Evolutionary conservation across 257 asterid genomes (phyloP).

Genomic region (Misopates orontium): DNA sequence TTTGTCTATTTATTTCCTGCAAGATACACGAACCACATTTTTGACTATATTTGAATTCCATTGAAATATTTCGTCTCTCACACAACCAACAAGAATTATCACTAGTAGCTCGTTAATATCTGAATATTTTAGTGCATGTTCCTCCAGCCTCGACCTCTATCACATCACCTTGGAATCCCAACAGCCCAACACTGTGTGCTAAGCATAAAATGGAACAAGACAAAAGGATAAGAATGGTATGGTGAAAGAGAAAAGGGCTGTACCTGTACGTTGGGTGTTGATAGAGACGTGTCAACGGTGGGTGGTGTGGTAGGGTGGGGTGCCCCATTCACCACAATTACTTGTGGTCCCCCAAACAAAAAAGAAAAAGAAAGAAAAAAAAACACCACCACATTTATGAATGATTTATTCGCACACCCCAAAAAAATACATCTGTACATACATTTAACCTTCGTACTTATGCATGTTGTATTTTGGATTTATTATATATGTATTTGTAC

Average conservation of each 20-base stretch:
- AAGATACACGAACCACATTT: too few species aligned
- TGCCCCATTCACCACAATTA: conserved; percentile 35
- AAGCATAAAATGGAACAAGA: background rate
- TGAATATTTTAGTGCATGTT: too few species aligned
- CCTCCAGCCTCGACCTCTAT: background rate
- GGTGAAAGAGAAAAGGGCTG: conserved; percentile 3
- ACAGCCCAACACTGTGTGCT: conserved; percentile 12
- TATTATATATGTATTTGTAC: too few species aligned
- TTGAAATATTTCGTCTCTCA: too few species aligned
- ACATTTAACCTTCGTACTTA: too few species aligned
- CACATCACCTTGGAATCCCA: conserved; percentile 30
- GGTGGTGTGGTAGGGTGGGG: conserved; percentile 45
- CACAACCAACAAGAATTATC: too few species aligned
- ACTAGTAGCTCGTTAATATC: too few species aligned
- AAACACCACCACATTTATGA: conserved; percentile 29
- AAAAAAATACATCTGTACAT: background rate
- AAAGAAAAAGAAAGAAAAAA: background rate
- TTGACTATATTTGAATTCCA: too few species aligned
- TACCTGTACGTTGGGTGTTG: conserved; percentile 15
- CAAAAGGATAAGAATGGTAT: conserved; percentile 19
- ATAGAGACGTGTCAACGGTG: conserved; percentile 56
- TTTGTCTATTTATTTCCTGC: too few species aligned
- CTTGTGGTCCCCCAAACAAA: conserved; percentile 45
- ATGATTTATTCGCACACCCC: conserved; percentile 31
- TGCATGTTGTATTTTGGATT: too few species aligned